Evolutionary conservation across 2,329 filamentous ascomycete genomes (phyloP).

Genomic region (Phialocephala sp.): DNA sequence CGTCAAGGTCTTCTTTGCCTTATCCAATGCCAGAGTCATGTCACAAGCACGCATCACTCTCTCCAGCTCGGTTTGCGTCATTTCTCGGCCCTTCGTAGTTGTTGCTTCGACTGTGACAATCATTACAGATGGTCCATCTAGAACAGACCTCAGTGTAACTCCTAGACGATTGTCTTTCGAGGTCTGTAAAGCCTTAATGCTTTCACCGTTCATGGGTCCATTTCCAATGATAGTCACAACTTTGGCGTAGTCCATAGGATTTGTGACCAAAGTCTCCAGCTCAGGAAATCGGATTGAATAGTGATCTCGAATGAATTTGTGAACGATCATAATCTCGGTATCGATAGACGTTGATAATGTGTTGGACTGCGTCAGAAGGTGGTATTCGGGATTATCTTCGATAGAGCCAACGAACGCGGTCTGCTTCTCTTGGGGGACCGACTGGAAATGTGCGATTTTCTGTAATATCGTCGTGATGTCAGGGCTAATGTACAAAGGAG

Average conservation of each 20-base stretch:
- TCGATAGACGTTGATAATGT: slow-evolving; percentile 91
- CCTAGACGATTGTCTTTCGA: slow-evolving; percentile 80
- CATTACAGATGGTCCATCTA: slow-evolving; percentile 92
- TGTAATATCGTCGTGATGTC: slow-evolving; percentile 64
- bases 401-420: slow-evolving; percentile 77
- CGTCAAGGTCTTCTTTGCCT: slow-evolving; percentile 83
- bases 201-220: slow-evolving; percentile 80
- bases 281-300: slow-evolving; percentile 95
- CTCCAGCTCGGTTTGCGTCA: slow-evolving; percentile 76
- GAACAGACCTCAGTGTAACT: slow-evolving; percentile 75
- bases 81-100: slow-evolving; percentile 80
- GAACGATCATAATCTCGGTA: slow-evolving; percentile 87
- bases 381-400: slow-evolving; percentile 91
- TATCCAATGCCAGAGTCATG: slow-evolving; percentile 86
- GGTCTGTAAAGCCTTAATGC: slow-evolving; percentile 79
- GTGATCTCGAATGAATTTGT: slow-evolving; percentile 96
- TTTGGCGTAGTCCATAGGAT: slow-evolving; percentile 93
- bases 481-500: slow-evolving; percentile 66
- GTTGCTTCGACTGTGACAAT: slow-evolving; percentile 95
- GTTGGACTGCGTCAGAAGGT: slow-evolving; percentile 86
- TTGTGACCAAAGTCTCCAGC: slow-evolving; percentile 86
- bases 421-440: slow-evolving; percentile 67
- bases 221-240: slow-evolving; percentile 93
- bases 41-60: slow-evolving; percentile 79
- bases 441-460: slow-evolving; percentile 82